These are phyloP conservation scores for Aquilaria yunnanensis DNA, from an alignment of 345 rosid genomes.

Conservation along the genomic window DNA sequence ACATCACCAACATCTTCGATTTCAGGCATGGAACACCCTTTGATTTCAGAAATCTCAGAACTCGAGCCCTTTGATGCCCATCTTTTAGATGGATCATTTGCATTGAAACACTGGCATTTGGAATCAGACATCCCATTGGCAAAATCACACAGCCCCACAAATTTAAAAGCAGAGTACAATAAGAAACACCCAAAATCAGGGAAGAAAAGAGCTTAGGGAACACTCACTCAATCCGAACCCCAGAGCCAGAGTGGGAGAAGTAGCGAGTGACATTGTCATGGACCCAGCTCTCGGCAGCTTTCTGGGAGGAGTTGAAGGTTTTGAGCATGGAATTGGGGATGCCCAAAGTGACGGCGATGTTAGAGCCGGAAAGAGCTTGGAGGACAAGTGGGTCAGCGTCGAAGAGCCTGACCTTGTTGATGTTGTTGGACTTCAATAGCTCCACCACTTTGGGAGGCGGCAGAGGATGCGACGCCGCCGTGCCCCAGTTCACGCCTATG, in stretches of 20 bases:
- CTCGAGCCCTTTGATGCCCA: too few species aligned
- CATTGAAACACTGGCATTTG: not conserved
- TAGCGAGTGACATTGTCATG: slow-evolving; percentile 97
- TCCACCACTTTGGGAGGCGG: slow-evolving; percentile 72
- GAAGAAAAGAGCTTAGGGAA: slow-evolving; percentile 3
- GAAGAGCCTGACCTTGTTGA: slow-evolving; percentile 63
- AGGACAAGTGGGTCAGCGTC: slow-evolving; percentile 75
- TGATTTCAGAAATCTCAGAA: too few species aligned
- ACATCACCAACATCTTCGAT: too few species aligned
- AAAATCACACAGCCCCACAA: not conserved
- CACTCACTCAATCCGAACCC: slow-evolving; percentile 78
- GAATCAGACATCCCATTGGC: too few species aligned
- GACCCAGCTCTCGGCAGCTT: slow-evolving; percentile 81
- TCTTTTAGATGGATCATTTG: too few species aligned
- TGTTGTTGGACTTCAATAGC: slow-evolving; percentile 78
- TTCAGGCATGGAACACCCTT: too few species aligned
- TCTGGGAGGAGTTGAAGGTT: slow-evolving; percentile 60
- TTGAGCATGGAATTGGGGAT: slow-evolving; percentile 60
- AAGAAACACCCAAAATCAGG: not conserved
- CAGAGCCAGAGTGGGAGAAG: slow-evolving; percentile 35
- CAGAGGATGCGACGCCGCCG: slow-evolving; percentile 70
- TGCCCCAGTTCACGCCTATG: slow-evolving; percentile 83
- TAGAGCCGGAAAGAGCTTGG: slow-evolving; percentile 70
- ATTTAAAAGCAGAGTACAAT: not conserved
- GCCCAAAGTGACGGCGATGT: slow-evolving; percentile 61